Conservation (phyloP, 2,329 filamentous ascomycete species). For the Talaromyces albobiverticillius region DNA sequence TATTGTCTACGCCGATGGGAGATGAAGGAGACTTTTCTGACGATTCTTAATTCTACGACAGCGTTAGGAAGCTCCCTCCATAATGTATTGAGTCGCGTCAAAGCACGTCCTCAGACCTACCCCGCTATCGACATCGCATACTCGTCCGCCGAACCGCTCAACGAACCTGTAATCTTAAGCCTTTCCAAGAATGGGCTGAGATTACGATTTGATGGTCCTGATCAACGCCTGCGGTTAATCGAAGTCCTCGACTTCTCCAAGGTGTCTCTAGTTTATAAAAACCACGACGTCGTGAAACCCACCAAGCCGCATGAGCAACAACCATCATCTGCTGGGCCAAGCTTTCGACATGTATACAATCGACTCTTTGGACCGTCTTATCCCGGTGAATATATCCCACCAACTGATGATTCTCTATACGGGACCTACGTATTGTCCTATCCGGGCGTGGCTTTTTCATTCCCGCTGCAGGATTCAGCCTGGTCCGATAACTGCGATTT, state of each 20-base stretch:
- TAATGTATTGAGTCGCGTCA: slow-evolving; percentile 81
- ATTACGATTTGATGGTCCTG: slow-evolving; percentile 87
- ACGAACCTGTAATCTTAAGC: slow-evolving; percentile 69
- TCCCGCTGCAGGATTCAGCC: slow-evolving; percentile 69
- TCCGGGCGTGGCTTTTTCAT: slow-evolving; percentile 90
- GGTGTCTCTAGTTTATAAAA: slow-evolving; percentile 77
- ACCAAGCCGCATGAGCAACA: slow-evolving; percentile 33
- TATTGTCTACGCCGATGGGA: background rate
- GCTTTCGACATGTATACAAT: slow-evolving; percentile 87
- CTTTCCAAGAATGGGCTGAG: slow-evolving; percentile 85
- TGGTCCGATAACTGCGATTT: slow-evolving; percentile 77
- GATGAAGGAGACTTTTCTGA: background rate
- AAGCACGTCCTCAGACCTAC: slow-evolving; percentile 79
- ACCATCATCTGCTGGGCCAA: slow-evolving; percentile 58
- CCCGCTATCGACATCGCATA: slow-evolving; percentile 80
- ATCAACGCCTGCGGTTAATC: slow-evolving; percentile 86
- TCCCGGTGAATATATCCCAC: slow-evolving; percentile 82
- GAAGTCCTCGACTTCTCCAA: slow-evolving; percentile 90
- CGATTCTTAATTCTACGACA: slow-evolving; percentile 40
- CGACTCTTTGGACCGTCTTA: slow-evolving; percentile 91
- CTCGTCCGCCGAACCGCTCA: slow-evolving; percentile 70
- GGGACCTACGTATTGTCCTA: slow-evolving; percentile 91
- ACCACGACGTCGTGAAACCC: slow-evolving; percentile 70
- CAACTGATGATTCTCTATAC: slow-evolving; percentile 51
- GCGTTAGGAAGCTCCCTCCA: slow-evolving; percentile 89